Evolutionary conservation across 495 filamentous ascomycete genomes (phyloP), one percentile per base, ranked within the genome.

Genomic region (Ramalina peruviana): DNA sequence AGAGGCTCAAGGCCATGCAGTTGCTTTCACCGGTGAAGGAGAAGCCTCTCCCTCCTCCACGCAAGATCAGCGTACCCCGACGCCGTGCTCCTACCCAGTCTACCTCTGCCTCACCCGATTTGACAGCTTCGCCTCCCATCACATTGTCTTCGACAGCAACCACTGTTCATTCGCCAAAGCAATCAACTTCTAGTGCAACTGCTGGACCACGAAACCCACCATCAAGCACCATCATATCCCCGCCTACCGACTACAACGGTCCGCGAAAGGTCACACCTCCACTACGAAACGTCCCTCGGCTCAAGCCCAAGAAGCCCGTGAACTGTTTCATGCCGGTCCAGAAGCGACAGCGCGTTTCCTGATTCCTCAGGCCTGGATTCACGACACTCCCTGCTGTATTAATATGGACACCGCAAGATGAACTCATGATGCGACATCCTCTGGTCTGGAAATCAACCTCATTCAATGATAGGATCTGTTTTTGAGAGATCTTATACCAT

Each of bases 321-420:
- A 52, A 57, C 36, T 41, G 50, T 11, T 60, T 60, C 45, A 57
- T 60, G 55, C 48, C 40, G 21, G 46, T 42, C 16, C 19, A 49
- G 15, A 60, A 57, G 47, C 45, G 44, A 21, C 54, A 27, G 17
- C 46, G 44, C 36, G 19, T 56, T 10, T 21, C 21, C 38, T 53
- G 40, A 53, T 11, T 7, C 30, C 30, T 33, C 5, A 10, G 30
- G 6, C 3, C 9, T 33, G 30, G 30, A 4, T 33, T 33, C 12
- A 3, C 12, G 30, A 33, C 30, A 33, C 30, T 25, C 23, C 5
- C 3, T 10, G 3, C 30, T 33, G 30, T 33, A 7, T 33, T 7
- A 33, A 4, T 6, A 10, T 10, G 0, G 2, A 33, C 9, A 33
- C 30, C 6, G 30, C 30, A 10, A 1, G 30, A 11, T 10, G 30